Evolutionary conservation across 305 asterid species (phyloP).

Genomic region (Solanum aculeatissimum): DNA sequence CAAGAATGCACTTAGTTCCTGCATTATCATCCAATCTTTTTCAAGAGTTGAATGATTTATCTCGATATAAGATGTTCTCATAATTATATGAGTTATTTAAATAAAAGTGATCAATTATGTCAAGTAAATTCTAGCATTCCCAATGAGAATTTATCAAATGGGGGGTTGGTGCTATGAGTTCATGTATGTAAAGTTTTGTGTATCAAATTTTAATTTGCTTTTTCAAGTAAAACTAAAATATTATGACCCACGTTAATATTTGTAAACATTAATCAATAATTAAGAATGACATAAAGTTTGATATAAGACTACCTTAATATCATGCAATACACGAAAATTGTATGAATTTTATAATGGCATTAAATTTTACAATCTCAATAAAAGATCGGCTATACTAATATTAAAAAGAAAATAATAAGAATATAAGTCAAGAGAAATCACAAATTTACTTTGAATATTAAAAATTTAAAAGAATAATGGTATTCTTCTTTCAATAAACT

Average conservation of each 20-base stretch:
- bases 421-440: too few relatives aligned
- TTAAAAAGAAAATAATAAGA: neutral
- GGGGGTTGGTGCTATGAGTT: neutral
- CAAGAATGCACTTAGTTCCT: neutral
- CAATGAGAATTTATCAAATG: neutral
- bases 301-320: neutral
- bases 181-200: neutral
- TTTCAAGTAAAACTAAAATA: neutral
- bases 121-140: neutral
- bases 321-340: neutral
- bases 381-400: too few relatives aligned
- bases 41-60: neutral
- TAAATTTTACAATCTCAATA: too few relatives aligned
- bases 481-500: too few relatives aligned
- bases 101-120: neutral
- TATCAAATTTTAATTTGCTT: neutral
- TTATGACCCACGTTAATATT: neutral
- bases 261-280: neutral
- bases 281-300: neutral
- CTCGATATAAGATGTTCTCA: accelerated
- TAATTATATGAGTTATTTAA: neutral
- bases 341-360: too few relatives aligned
- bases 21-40: accelerated
- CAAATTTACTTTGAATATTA: too few relatives aligned
- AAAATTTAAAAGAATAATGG: too few relatives aligned